Base-by-base conservation (phyloP, 129 eudicot genomes). In the Escallonia rubra region DNA sequence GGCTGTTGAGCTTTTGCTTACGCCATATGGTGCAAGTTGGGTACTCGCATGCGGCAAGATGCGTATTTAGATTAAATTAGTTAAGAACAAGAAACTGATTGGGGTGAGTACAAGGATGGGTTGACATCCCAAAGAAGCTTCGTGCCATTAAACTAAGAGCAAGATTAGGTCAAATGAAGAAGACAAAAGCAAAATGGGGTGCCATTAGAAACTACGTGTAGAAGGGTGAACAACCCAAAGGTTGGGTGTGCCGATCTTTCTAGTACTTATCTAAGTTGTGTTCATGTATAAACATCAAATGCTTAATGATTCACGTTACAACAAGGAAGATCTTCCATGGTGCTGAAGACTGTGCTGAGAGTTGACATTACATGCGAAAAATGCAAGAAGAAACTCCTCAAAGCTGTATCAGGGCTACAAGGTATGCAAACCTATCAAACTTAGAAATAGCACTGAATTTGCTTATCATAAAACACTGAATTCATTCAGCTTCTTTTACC, bases 331-430 rank as follows among this genome's bases (percentile, higher is more conserved):
- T 12, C 44, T 71, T 57, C 71, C 11, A 87, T 83, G 95, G 88
- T 79, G 72, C 84, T 70, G 16, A 83, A 46, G 65, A 89, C 94
- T 41, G 94, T 89, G 11, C 40, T 89, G 59, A 89, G 86, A 79
- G 88, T 86, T 56, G 73, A 76, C 15, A 57, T 89, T 54, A 76
- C 89, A 65, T 74, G 89, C 64, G 75, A 86, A 0, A 86, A 84
- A 79, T 72, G 84, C 90, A 86, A 81, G 81, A 79, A 65, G 76
- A 79, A 83, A 71, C 63, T 89, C 62, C 68, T 89, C 44, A 76
- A 75, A 76, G 81, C 87, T 2, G 76, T 89, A 34, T 68, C 90
- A 10, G 78, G 78, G 4, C 64, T 89, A 13, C 46, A 68, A 79
- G 94, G 94, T 89, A 83, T 43, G 39, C 8, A 15, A 38, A 7